Evolutionary conservation across 129 eudicot genomes (phyloP), one percentile per base, ranked within the genome.

Genomic region (Lonicera japonica): DNA sequence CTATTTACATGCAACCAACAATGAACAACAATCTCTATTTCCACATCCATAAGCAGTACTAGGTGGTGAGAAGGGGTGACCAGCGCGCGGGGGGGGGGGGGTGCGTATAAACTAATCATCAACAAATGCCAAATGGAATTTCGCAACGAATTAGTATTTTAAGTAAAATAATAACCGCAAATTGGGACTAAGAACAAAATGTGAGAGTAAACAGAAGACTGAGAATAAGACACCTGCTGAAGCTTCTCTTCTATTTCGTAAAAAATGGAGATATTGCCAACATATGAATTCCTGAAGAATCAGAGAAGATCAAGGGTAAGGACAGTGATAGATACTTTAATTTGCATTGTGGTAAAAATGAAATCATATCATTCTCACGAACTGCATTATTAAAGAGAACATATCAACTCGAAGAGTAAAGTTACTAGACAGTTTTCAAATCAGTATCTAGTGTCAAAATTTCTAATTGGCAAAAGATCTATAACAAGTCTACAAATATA

Each of bases 201-300:
- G 36, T 17, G 34, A 61, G 11, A 40, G 46, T 23, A 21, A 43
- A 53, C 62, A 56, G 23, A 48, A 41, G 55, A 43, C 25, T 52
- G 41, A 59, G 36, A 62, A 67, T 17, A 23, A 70, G 51, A 64
- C 46, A 79, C 82, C 99, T 94, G 95, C 24, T 70, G 84, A 39
- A 85, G 96, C 77, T 83, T 91, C 74, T 80, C 72, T 67, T 83
- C 96, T 72, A 94, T 94, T 68, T 76, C 85, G 67, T 55, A 16
- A 74, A 94, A 88, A 65, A 88, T 52, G 52, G 92, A 67, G 55
- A 76, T 61, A 34, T 94, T 88, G 21, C 99, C 99, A 70, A 88
- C 88, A 77, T 78, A 88, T 11, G 99, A 94, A 64, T 72, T 83
- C 83, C 99, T 94, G 86, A 72, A 70, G 58, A 19, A 65, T 61